Evolutionary conservation across 495 filamentous ascomycete genomes (phyloP).

Genomic region (Physcia stellaris): DNA sequence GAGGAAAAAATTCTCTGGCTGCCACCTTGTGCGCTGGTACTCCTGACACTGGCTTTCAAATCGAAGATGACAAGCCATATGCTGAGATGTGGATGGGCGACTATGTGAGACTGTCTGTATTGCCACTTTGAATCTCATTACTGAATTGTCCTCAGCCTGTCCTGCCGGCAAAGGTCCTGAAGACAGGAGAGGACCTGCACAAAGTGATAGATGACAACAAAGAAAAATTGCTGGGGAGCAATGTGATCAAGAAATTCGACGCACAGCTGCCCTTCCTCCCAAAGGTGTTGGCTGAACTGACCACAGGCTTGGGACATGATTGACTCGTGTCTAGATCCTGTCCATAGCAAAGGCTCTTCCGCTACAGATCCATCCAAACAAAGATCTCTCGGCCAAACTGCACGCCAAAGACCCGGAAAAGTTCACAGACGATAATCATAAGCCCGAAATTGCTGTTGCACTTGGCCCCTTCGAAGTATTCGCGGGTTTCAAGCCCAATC

Average conservation of each 20-base stretch:
- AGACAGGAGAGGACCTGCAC: conserved; percentile 48
- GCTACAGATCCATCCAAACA: conserved; percentile 70
- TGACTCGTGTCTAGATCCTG: conserved; percentile 35
- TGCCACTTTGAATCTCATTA: too few relatives aligned
- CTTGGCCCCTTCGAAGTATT: conserved; percentile 69
- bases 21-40: conserved; percentile 31
- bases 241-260: conserved; percentile 48
- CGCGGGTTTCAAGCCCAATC: conserved; percentile 57
- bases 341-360: conserved; percentile 69
- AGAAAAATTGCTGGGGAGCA: conserved; percentile 48
- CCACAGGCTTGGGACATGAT: not conserved
- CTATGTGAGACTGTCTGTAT: too few relatives aligned
- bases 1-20: conserved; percentile 28
- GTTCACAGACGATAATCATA: conserved; percentile 65
- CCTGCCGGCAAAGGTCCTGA: conserved; percentile 48
- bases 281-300: conserved; percentile 33
- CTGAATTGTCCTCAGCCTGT: too few relatives aligned
- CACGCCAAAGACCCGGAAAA: conserved; percentile 48
- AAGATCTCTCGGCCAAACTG: conserved; percentile 45
- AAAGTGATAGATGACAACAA: conserved; percentile 52
- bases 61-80: conserved; percentile 31
- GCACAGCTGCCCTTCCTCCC: conserved; percentile 59
- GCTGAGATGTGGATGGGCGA: conserved; percentile 71
- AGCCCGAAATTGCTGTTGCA: conserved; percentile 71
- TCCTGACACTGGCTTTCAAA: conserved; percentile 21